Evolutionary conservation across 2,329 filamentous ascomycete species (phyloP).

Genomic region (Myotisia sp.): DNA sequence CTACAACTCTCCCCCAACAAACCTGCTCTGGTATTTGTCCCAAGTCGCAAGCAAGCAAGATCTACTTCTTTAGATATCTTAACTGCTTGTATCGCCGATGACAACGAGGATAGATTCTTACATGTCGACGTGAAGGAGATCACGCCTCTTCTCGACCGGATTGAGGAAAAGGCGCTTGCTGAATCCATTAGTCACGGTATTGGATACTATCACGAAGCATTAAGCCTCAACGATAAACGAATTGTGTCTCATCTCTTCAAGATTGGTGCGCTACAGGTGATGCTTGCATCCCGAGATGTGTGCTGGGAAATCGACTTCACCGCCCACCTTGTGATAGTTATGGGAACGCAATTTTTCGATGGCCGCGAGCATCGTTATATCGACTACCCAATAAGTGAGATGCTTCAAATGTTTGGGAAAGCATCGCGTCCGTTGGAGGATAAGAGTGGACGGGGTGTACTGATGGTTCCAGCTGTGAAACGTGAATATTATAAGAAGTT

Average conservation of each 20-base stretch:
- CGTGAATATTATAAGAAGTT: constrained; percentile 99
- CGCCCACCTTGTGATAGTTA: constrained; percentile 83
- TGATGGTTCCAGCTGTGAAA: constrained; percentile 91
- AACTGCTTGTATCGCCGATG: constrained; percentile 72
- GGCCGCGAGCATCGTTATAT: constrained; percentile 93
- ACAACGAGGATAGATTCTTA: constrained; percentile 86
- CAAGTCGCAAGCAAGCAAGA: constrained; percentile 82
- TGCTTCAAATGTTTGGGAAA: constrained; percentile 96
- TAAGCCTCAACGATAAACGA: constrained; percentile 75
- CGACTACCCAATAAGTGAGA: constrained; percentile 85
- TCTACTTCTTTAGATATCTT: constrained; percentile 75
- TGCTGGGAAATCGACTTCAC: constrained; percentile 88
- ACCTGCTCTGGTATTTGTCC: constrained; percentile 81
- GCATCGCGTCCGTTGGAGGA: constrained; percentile 66
- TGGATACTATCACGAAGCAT: constrained; percentile 91
- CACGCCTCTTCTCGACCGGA: constrained; percentile 60
- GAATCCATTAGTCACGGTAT: constrained; percentile 88
- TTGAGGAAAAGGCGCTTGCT: constrained; percentile 75
- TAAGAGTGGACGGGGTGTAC: constrained; percentile 71
- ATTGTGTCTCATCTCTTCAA: constrained; percentile 88
- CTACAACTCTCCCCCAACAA: constrained; percentile 78
- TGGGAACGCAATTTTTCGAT: constrained; percentile 97
- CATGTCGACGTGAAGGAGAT: constrained; percentile 74
- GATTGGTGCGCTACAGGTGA: constrained; percentile 75
- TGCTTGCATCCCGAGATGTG: constrained; percentile 71